A percentile compares a stretch with the other conserved stretches of the same genome.
phyloP scores from a whole-genome alignment of 495 filamentous ascomycete genomes.

The Penicillium canescens region DNA sequence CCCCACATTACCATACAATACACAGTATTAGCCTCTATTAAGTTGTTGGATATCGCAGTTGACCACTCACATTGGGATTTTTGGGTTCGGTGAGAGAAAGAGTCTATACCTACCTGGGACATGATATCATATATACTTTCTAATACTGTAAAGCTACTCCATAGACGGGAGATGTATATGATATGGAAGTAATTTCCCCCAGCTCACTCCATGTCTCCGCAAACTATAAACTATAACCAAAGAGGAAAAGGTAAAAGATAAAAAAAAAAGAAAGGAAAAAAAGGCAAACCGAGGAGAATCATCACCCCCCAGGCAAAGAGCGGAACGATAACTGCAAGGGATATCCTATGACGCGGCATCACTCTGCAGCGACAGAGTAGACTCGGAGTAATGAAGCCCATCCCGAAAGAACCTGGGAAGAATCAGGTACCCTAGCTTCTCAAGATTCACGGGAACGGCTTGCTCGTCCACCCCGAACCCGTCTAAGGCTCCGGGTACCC shows the following conservation, averaged over 20 bases:
- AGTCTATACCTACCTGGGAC: too few relatives aligned
- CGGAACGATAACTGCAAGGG: slow-evolving; percentile 4
- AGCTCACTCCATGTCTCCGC: too few relatives aligned
- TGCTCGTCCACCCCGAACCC: slow-evolving; percentile 7
- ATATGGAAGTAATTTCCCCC: too few relatives aligned
- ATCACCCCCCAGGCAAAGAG: neutral
- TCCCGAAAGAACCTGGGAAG: neutral
- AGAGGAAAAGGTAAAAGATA: neutral
- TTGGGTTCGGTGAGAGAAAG: too few relatives aligned
- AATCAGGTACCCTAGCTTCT: neutral
- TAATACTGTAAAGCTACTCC: slow-evolving; percentile 9
- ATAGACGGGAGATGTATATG: neutral
- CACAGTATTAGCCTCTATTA: neutral
- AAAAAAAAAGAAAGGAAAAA: neutral
- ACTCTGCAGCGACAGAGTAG: neutral
- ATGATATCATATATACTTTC: slow-evolving; percentile 14
- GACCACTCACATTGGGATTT: too few relatives aligned
- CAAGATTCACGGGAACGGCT: slow-evolving; percentile 4
- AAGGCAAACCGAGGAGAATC: neutral
- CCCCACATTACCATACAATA: neutral
- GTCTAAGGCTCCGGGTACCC: slow-evolving; percentile 3
- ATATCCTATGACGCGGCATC: slow-evolving; percentile 1
- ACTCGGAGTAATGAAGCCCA: neutral
- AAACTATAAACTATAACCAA: too few relatives aligned
- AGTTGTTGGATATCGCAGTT: neutral